Evolutionary conservation across 2,329 filamentous ascomycete genomes (phyloP).

Genomic region (Botryotinia calthae): DNA sequence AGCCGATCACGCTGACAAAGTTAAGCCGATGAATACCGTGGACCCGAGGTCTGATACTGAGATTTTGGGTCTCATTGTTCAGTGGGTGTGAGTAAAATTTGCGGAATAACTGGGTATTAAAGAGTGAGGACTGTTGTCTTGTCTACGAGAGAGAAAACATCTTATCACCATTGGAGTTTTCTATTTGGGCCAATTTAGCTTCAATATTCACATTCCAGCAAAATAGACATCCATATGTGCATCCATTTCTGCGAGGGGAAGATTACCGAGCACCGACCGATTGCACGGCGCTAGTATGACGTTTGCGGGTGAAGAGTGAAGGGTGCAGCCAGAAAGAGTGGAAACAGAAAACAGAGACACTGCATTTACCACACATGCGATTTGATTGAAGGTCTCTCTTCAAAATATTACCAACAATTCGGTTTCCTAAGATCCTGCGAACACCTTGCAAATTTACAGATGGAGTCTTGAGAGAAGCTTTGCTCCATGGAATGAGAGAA

Average conservation of each 20-base stretch:
- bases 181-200: neutral
- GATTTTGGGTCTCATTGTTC: neutral
- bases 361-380: neutral
- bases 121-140: neutral
- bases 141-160: neutral
- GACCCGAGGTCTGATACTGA: neutral
- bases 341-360: neutral
- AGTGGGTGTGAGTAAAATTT: neutral
- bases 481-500: neutral
- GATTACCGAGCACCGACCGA: slow-evolving; percentile 7
- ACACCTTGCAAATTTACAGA: neutral
- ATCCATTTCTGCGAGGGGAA: neutral
- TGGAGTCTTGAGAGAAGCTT: neutral
- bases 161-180: too few species aligned
- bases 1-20: neutral
- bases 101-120: neutral
- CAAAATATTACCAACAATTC: neutral
- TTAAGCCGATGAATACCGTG: slow-evolving; percentile 15
- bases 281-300: slow-evolving; percentile 16
- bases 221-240: neutral
- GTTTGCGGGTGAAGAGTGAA: neutral
- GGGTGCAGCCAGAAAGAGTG: neutral
- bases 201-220: neutral
- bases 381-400: neutral
- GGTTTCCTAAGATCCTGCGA: neutral